Conservation (phyloP, 208 protist genomes). For the Crithidia expoeki region DNA sequence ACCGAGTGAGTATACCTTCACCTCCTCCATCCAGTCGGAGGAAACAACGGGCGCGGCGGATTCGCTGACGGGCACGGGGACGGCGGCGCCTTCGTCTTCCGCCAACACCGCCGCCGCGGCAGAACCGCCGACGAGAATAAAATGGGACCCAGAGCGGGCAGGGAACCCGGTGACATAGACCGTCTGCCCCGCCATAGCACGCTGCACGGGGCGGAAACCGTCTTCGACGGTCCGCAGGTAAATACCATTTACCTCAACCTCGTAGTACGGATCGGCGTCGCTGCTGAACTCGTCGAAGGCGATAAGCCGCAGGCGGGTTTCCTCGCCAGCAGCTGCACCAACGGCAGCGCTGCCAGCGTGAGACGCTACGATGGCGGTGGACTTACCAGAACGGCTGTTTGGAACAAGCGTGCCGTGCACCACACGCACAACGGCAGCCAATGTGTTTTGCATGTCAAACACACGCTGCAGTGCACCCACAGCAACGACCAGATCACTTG, state of each 20-base stretch:
- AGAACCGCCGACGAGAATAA: slow-evolving; percentile 58
- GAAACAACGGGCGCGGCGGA: neutral
- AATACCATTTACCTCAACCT: slow-evolving; percentile 42
- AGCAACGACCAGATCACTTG: slow-evolving; percentile 36
- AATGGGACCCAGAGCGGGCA: slow-evolving; percentile 53
- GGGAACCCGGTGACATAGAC: slow-evolving; percentile 65
- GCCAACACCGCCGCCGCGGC: slow-evolving; percentile 41
- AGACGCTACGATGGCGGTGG: neutral
- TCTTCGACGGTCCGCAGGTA: slow-evolving; percentile 54
- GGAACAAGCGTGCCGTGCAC: slow-evolving; percentile 49
- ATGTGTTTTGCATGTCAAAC: slow-evolving; percentile 38
- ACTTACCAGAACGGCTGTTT: neutral
- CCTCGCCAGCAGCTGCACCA: too few relatives aligned
- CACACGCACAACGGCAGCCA: slow-evolving; percentile 73
- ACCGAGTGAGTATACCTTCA: slow-evolving; percentile 43
- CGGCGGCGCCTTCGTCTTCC: slow-evolving; percentile 33
- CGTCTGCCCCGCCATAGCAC: slow-evolving; percentile 66
- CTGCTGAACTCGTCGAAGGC: slow-evolving; percentile 75
- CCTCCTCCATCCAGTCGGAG: slow-evolving; percentile 53
- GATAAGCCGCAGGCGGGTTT: slow-evolving; percentile 26
- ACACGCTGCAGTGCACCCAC: slow-evolving; percentile 64
- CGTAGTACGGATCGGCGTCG: slow-evolving; percentile 69
- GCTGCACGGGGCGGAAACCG: slow-evolving; percentile 56
- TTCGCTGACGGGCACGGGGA: slow-evolving; percentile 1
- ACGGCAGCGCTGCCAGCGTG: too few relatives aligned